Evolutionary conservation across 495 filamentous ascomycete species (phyloP).

Genomic region (Aspergillus indologenus): DNA sequence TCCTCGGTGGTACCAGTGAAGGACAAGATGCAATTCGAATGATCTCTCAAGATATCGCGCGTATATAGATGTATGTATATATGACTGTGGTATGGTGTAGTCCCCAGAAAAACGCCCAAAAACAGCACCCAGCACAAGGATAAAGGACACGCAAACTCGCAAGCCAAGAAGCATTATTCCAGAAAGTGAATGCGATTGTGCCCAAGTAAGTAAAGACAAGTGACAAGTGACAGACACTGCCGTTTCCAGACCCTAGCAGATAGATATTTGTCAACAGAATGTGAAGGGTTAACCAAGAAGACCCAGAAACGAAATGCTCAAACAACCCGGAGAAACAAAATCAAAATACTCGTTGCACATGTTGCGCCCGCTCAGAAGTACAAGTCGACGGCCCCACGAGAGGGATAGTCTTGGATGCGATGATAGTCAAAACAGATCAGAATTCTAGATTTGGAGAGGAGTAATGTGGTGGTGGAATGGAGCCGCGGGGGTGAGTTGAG

Average conservation of each 20-base stretch:
- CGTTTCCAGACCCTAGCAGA: neutral
- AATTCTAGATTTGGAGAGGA: neutral
- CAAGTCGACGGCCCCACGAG: neutral
- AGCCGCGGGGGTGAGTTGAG: neutral
- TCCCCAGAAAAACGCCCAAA: neutral
- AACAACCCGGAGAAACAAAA: neutral
- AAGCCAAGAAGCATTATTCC: neutral
- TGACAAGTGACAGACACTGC: too few species aligned
- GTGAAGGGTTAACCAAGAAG: neutral
- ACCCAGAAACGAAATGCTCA: neutral
- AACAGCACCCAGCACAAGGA: neutral
- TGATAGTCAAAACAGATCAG: neutral
- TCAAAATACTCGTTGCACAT: neutral
- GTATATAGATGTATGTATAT: neutral
- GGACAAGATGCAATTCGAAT: too few species aligned
- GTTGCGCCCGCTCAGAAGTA: neutral
- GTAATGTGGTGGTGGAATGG: neutral
- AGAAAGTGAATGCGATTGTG: neutral
- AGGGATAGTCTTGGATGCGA: neutral
- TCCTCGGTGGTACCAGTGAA: too few species aligned
- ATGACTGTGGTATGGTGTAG: neutral
- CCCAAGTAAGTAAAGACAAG: neutral
- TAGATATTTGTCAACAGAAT: neutral
- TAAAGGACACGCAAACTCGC: neutral
- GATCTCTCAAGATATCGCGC: neutral